These are phyloP conservation scores for Massarina eburnea DNA, from an alignment of 2,329 filamentous ascomycete species.

Conservation along the genomic window DNA sequence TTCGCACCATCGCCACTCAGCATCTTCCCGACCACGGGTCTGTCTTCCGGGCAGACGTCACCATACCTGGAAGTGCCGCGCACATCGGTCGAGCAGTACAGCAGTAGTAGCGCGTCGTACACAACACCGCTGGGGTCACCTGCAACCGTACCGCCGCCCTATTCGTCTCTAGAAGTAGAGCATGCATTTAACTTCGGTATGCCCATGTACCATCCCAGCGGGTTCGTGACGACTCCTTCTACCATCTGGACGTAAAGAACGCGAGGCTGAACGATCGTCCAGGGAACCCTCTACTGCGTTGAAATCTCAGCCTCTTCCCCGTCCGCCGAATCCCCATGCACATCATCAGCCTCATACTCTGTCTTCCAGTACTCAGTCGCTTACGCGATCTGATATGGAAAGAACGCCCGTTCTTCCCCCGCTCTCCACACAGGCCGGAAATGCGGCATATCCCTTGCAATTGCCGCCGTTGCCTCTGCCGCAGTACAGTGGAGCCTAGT, in stretches of 20 bases:
- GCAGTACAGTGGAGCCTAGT: constrained; percentile 3
- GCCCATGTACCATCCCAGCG: constrained; percentile 43
- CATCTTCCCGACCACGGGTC: constrained; percentile 37
- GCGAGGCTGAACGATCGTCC: constrained; percentile 45
- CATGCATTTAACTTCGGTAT: constrained; percentile 45
- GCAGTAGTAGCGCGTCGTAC: constrained; percentile 29
- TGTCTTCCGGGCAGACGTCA: constrained; percentile 38
- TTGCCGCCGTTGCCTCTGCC: constrained; percentile 1
- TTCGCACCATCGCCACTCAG: constrained; percentile 51
- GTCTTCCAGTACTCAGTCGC: constrained; percentile 3
- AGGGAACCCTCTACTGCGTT: constrained; percentile 37
- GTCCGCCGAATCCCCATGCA: constrained; percentile 28
- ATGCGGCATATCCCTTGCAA: background rate
- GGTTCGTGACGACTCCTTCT: constrained; percentile 45
- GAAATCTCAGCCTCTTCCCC: constrained; percentile 27
- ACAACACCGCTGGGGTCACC: constrained; percentile 42
- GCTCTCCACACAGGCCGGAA: constrained; percentile 1
- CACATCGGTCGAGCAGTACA: constrained; percentile 34
- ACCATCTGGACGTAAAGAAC: constrained; percentile 46
- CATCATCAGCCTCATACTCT: constrained; percentile 26
- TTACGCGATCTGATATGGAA: background rate
- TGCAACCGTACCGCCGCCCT: constrained; percentile 34
- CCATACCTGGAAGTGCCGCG: constrained; percentile 51
- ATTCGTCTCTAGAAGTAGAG: constrained; percentile 40
- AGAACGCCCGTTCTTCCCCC: constrained; percentile 6